Percentiles rank a stretch among this genome's conserved stretches.
Evolutionary conservation across 1,139 yeast genomes (phyloP).

Genomic region (Protomyces lactucae-debilis): DNA sequence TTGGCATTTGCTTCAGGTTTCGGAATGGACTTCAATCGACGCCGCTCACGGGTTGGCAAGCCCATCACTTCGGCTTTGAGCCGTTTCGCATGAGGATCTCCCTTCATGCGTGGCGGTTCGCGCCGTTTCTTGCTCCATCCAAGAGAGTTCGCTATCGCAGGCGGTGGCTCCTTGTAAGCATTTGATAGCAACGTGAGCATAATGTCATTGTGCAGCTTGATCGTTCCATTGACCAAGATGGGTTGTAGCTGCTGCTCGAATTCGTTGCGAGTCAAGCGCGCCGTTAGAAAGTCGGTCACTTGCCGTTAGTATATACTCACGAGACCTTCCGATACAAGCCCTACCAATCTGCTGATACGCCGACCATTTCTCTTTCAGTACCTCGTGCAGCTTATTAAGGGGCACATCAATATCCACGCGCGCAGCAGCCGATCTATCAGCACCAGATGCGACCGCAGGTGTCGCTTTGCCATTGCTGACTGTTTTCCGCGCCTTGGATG

Average conservation of each 20-base stretch:
- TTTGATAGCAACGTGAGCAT: slow-evolving; percentile 78
- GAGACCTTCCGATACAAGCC: background rate
- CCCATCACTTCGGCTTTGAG: slow-evolving; percentile 84
- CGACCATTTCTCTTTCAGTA: slow-evolving; percentile 13
- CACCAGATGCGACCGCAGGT: background rate
- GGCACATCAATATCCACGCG: slow-evolving; percentile 23
- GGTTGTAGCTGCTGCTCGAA: slow-evolving; percentile 54
- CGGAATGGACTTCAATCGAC: slow-evolving; percentile 76
- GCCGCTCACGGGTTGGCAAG: slow-evolving; percentile 75
- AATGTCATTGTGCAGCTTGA: slow-evolving; percentile 70
- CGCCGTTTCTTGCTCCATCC: slow-evolving; percentile 50
- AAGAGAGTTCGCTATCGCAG: slow-evolving; percentile 46
- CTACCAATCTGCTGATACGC: slow-evolving; percentile 17
- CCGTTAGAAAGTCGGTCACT: slow-evolving; percentile 23
- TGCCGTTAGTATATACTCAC: background rate
- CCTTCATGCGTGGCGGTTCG: slow-evolving; percentile 36
- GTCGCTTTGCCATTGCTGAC: slow-evolving; percentile 15
- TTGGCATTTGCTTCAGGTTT: slow-evolving; percentile 33
- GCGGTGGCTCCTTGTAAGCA: slow-evolving; percentile 67
- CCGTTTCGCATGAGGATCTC: slow-evolving; percentile 61
- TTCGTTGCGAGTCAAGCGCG: slow-evolving; percentile 56
- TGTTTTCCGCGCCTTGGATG: slow-evolving; percentile 1
- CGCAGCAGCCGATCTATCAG: slow-evolving; percentile 7
- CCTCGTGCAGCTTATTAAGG: slow-evolving; percentile 19
- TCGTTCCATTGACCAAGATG: slow-evolving; percentile 45